phyloP scores from a whole-genome alignment of 352 stramenopile genomes.

The Globisporangium abappressorium region DNA sequence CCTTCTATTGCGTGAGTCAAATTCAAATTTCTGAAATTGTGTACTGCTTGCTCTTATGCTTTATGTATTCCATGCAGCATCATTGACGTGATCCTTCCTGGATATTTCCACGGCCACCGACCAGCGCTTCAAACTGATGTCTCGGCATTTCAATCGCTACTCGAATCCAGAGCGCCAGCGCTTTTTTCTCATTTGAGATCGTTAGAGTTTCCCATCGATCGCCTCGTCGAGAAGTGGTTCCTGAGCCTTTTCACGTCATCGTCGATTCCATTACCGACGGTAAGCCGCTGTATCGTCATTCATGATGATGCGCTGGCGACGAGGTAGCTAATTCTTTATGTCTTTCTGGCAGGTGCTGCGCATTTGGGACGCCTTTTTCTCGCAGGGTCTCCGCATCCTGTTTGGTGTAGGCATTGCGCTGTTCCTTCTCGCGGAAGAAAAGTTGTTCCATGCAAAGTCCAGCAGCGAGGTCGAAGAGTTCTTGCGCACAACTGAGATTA shows the following conservation, averaged over 20 bases:
- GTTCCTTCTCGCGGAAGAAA: slow-evolving; percentile 66
- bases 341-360: slow-evolving; percentile 32
- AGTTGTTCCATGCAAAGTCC: slow-evolving; percentile 60
- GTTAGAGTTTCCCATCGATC: slow-evolving; percentile 53
- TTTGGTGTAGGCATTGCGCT: slow-evolving; percentile 68
- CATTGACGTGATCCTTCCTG: slow-evolving; percentile 62
- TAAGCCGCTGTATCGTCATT: neutral
- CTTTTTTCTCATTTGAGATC: slow-evolving; percentile 48
- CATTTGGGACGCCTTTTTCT: slow-evolving; percentile 81
- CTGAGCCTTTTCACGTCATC: slow-evolving; percentile 72
- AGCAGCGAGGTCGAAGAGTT: slow-evolving; percentile 46
- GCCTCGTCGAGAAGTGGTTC: slow-evolving; percentile 67
- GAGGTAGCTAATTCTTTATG: neutral
- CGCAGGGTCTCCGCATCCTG: slow-evolving; percentile 62
- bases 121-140: slow-evolving; percentile 71
- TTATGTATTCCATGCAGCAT: slow-evolving; percentile 27
- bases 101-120: slow-evolving; percentile 78
- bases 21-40: neutral
- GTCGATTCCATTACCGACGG: slow-evolving; percentile 63
- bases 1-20: too few relatives aligned
- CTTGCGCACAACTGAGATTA: slow-evolving; percentile 48
- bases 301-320: neutral
- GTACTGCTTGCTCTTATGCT: neutral
- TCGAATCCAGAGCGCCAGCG: slow-evolving; percentile 53
- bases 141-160: slow-evolving; percentile 43